Conservation (phyloP, 225 moss, liverwort and hornwort genomes). For the Sphagnum contortum region DNA sequence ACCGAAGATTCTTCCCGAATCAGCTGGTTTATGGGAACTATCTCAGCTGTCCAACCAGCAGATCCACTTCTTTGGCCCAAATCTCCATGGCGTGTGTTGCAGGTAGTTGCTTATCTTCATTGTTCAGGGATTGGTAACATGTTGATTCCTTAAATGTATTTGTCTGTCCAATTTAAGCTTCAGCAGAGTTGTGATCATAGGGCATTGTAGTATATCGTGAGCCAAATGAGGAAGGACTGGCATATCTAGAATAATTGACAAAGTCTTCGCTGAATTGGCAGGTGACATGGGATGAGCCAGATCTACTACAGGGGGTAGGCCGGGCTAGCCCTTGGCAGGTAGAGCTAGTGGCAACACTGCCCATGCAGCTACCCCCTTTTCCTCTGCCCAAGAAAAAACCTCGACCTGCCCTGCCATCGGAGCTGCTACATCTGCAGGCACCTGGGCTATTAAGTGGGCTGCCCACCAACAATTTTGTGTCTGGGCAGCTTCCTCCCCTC, state of each 20-base stretch:
- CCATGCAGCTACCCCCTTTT: conserved; percentile 98
- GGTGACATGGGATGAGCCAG: conserved; percentile 99
- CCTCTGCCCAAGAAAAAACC: conserved; percentile 88
- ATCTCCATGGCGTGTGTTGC: conserved; percentile 98
- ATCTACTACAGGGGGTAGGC: conserved; percentile 89
- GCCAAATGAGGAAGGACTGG: no score
- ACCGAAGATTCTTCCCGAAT: conserved; percentile 97
- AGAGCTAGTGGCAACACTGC: conserved; percentile 92
- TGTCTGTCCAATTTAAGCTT: no score
- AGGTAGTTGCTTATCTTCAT: conserved; percentile 28
- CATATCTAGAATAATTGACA: no score
- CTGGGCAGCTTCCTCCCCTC: conserved; percentile 73
- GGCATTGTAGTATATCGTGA: no score
- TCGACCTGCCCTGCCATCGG: conserved; percentile 80
- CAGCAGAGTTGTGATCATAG: no score
- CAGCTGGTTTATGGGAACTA: conserved; percentile 99
- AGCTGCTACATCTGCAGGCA: conserved; percentile 58
- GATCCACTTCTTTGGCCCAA: conserved; percentile 92
- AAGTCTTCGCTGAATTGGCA: conserved; percentile 11
- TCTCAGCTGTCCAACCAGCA: conserved; percentile 78
- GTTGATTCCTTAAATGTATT: no score
- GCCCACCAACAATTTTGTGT: conserved; percentile 47
- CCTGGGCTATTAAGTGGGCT: conserved; percentile 35
- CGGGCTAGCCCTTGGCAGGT: conserved; percentile 99
- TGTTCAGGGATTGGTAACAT: neutral